Evolutionary conservation across 352 stramenopile genomes (phyloP).

Genomic region (Phytopythium vexans): DNA sequence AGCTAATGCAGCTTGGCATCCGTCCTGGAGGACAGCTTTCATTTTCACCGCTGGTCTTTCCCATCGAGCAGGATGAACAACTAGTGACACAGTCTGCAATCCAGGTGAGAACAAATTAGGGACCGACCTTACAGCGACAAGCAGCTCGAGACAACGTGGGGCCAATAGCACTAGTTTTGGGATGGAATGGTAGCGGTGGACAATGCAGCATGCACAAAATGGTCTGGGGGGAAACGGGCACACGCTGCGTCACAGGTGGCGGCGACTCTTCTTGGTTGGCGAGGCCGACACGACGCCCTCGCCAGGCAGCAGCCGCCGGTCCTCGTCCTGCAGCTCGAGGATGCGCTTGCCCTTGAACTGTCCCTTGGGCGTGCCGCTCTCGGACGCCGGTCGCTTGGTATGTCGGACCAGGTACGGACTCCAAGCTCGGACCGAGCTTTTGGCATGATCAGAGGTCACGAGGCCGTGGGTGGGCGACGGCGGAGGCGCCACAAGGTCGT

Average conservation of each 20-base stretch:
- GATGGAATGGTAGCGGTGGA: too few species aligned
- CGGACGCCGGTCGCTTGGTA: conserved; percentile 14
- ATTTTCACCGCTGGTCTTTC: too few species aligned
- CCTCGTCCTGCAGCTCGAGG: conserved; percentile 73
- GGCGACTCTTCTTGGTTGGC: conserved; percentile 54
- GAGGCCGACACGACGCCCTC: conserved; percentile 38
- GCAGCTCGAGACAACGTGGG: too few species aligned
- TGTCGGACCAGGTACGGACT: conserved; percentile 1
- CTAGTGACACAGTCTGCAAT: too few species aligned
- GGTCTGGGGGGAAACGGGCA: conserved; percentile 5
- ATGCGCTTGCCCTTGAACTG: conserved; percentile 72
- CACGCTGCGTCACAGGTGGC: conserved; percentile 11
- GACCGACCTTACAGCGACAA: too few species aligned
- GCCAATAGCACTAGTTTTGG: too few species aligned
- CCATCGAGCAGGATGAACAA: too few species aligned
- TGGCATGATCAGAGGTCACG: not conserved
- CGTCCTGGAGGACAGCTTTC: too few species aligned
- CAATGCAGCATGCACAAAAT: not conserved
- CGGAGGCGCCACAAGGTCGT: not conserved
- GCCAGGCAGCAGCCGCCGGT: conserved; percentile 56
- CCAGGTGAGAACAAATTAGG: too few species aligned
- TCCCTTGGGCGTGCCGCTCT: conserved; percentile 22
- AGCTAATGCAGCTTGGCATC: too few species aligned
- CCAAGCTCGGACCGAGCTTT: conserved; percentile 1
- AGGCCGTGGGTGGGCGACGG: not conserved